Evolutionary conservation across 305 asterid genomes (phyloP), one percentile per base, ranked within the genome.

Genomic region (Plantago lanceolata): DNA sequence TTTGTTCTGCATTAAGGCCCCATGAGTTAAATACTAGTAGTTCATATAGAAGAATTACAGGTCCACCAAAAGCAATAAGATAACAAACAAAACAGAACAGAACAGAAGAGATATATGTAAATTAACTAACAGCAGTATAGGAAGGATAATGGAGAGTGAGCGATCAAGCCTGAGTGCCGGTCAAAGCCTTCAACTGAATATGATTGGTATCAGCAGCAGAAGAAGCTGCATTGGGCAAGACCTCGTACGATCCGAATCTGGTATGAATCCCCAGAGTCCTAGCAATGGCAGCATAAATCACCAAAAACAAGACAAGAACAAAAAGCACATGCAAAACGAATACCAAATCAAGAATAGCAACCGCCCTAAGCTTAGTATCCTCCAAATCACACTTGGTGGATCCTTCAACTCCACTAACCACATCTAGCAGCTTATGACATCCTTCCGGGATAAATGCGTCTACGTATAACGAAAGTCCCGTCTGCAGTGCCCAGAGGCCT

Each of bases 381-480:
- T 92, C 98, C 73, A 89, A 74, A 56, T 92, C 98, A 61, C 98
- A 92, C 76, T 87, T 92, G 37, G 98, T 92, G n/a, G 96, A 87
- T 19, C 98, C 97, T 72, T 89, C 97, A 16, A 92, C 89, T 8
- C 98, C 97, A 63, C 86, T 85, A 44, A 85, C 85, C 18, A 89
- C 98, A 51, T 89, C 98, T 1, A 92, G 82, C 54, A 92, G 76
- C 86, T 86, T 87, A 81, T 92, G 98, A 78, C 98, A 92, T 26
- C 98, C 98, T 64, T 87, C 94, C 0, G 98, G 98, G 43, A 92
- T 84, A 70, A 92, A 92, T 5, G 95, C 95, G 16, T 92, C 97
- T 0, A 89, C 96, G 44, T 89, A 87, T 35, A 89, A 85, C 8
- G 96, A 80, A n/a, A 89, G 88, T 20, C 97, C 98, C 0, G 96